These are phyloP conservation scores for Flaveria robusta DNA, from an alignment of 129 eudicot species.

Conservation along the genomic window DNA sequence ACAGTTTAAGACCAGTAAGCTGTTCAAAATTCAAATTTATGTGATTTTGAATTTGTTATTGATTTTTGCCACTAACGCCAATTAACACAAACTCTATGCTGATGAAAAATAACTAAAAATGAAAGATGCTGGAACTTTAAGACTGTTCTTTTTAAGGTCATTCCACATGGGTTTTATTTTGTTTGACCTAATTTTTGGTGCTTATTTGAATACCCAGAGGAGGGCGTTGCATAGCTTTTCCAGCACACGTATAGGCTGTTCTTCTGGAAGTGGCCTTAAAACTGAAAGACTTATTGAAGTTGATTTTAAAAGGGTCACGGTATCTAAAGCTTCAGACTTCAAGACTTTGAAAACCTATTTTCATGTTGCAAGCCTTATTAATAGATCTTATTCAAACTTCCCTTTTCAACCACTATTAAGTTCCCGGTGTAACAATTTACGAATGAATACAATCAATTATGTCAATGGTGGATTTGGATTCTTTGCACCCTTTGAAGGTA, in stretches of 20 bases:
- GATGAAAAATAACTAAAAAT: not conserved
- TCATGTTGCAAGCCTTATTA: slow-evolving; percentile 25
- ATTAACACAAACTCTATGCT: not conserved
- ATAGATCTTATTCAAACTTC: slow-evolving; percentile 35
- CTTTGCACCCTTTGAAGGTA: slow-evolving; percentile 27
- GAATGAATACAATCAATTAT: slow-evolving; percentile 29
- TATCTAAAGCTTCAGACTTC: slow-evolving; percentile 33
- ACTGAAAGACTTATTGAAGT: slow-evolving; percentile 31
- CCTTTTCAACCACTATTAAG: slow-evolving; percentile 35
- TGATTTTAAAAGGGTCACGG: slow-evolving; percentile 33
- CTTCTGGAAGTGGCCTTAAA: slow-evolving; percentile 36
- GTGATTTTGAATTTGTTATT: slow-evolving; percentile 4
- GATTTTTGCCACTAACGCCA: not conserved
- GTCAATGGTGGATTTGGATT: slow-evolving; percentile 37
- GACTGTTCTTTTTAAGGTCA: not conserved
- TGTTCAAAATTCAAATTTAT: not conserved
- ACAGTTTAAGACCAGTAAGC: not conserved
- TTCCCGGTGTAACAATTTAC: slow-evolving; percentile 22
- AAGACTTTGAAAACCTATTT: slow-evolving; percentile 25
- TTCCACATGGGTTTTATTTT: not conserved
- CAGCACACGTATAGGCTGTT: slow-evolving; percentile 31
- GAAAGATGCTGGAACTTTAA: not conserved
- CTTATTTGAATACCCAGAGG: slow-evolving; percentile 51
- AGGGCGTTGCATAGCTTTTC: slow-evolving; percentile 50
- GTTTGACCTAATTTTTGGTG: slow-evolving; percentile 2